phyloP scores from a whole-genome alignment of 805 yeast species.

The Wickerhamomyces ciferrii region DNA sequence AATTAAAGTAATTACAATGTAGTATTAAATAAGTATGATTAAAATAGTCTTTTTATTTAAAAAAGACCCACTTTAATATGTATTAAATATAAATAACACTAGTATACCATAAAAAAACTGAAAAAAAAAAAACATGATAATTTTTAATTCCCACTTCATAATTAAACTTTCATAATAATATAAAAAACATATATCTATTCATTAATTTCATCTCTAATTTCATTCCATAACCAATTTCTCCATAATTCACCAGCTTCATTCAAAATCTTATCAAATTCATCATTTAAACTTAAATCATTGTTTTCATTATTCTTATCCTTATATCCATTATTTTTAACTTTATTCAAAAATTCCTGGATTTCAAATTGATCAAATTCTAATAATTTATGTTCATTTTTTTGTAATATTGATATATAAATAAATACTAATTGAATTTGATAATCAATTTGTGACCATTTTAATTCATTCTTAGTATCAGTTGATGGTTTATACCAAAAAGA shows the following conservation, averaged over 20 bases:
- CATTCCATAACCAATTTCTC: conserved; percentile 76
- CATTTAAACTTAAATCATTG: conserved; percentile 36
- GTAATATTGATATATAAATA: conserved; percentile 70
- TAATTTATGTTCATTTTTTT: conserved; percentile 71
- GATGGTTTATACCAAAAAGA: conserved; percentile 16
- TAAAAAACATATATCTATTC: conserved; percentile 3
- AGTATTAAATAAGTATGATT: no score
- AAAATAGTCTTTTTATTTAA: no score
- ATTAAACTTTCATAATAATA: background rate
- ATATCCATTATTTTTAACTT: conserved; percentile 24
- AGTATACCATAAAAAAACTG: conserved; percentile 4
- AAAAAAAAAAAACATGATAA: background rate
- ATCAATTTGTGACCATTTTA: conserved; percentile 59
- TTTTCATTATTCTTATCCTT: conserved; percentile 7
- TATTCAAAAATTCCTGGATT: conserved; percentile 69
- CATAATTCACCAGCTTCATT: conserved; percentile 82
- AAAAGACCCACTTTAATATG: no score
- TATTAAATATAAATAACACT: no score
- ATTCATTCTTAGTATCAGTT: conserved; percentile 8
- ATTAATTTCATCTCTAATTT: conserved; percentile 39
- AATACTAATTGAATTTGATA: conserved; percentile 76
- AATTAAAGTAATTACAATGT: no score
- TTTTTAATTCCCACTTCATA: no score
- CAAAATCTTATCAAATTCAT: conserved; percentile 69
- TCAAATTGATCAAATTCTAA: conserved; percentile 89